A percentile compares a stretch with the other conserved stretches of the same genome.
Evolutionary conservation across 1,284 basidiomycete species (phyloP).

Genomic region (Laetiporus sulphureus): DNA sequence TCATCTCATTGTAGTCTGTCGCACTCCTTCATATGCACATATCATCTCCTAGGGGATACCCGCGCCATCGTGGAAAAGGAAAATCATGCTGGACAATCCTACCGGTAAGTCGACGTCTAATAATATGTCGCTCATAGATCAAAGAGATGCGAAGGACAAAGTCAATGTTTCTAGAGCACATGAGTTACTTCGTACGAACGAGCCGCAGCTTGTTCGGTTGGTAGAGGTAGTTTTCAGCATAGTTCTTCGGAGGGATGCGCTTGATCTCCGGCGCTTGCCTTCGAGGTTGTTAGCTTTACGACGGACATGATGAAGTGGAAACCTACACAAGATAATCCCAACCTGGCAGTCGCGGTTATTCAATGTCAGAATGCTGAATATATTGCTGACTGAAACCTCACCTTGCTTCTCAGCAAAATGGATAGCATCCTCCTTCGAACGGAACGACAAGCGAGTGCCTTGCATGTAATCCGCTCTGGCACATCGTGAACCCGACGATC

Average conservation of each 20-base stretch:
- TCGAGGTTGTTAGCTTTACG: conserved; percentile 3
- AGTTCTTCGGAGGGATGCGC: conserved; percentile 86
- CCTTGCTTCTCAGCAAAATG: conserved; percentile 94
- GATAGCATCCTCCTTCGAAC: conserved; percentile 86
- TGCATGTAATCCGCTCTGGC: conserved; percentile 98
- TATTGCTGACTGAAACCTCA: conserved; percentile 23
- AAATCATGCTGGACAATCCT: too few relatives aligned
- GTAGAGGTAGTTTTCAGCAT: conserved; percentile 89
- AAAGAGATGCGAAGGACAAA: neutral
- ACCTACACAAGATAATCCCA: conserved; percentile 77
- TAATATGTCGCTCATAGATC: too few relatives aligned
- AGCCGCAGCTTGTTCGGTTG: conserved; percentile 80
- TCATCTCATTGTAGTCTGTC: neutral
- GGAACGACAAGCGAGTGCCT: conserved; percentile 84
- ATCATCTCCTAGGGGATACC: too few relatives aligned
- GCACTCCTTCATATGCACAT: too few relatives aligned
- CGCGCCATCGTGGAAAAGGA: too few relatives aligned
- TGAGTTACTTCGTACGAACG: conserved; percentile 87
- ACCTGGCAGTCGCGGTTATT: conserved; percentile 35
- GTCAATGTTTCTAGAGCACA: neutral
- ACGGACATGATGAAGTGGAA: neutral
- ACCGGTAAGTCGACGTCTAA: too few relatives aligned
- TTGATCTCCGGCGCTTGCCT: conserved; percentile 68
- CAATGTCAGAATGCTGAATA: neutral
- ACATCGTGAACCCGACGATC: too few relatives aligned